Base-by-base conservation (phyloP, 805 yeast species). In the Metschnikowia proteae region DNA sequence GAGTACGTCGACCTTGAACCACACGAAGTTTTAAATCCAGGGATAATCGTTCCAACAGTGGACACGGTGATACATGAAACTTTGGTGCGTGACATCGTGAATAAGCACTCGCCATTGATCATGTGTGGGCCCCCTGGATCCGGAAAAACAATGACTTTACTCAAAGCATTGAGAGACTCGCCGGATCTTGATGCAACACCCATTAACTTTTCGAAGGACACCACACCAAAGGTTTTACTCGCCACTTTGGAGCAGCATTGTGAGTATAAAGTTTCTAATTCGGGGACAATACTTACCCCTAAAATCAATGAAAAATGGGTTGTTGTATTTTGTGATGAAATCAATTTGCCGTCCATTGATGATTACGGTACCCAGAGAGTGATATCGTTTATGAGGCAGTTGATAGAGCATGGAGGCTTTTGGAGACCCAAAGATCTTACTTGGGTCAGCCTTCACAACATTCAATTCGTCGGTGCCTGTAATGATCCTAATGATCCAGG, bases 111-210 rank as follows among this genome's bases (percentile, higher is more conserved):
- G 35, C 81, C 95, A 0, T 62, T 88, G 13, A 71, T 92, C 27
- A 71, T 92, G 23, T 89, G 96, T 66, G 98, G 98, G 2, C 98
- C 98, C 0, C 97, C 98, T 0, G 98, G 98, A 3, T 86, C 97
- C 0, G 98, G 98, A 49, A 92, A 92, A 62, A 91, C 98, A 0
- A 91, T 92, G 98, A 82, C 91, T 0, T 66, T 92, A 17, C 75
- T 88, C 55, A 80, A 84, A 41, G 83, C 89, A 0, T 61, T 92
- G 36, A 69, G 87, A 39, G 72, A 71, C 46, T 74, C 85, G 0
- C 75, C 83, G 0, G 73, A 76, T 11, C 70, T 81, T 50, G 86
- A 82, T 22, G 68, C 89, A 2, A 74, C 82, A 3, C 80, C 88
- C 4, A 63, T 92, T 56, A 92, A 89, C 57, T 89, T 91, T 58